phyloP scores from a whole-genome alignment of 441 rosid genomes.

The Erysimum cheiri region DNA sequence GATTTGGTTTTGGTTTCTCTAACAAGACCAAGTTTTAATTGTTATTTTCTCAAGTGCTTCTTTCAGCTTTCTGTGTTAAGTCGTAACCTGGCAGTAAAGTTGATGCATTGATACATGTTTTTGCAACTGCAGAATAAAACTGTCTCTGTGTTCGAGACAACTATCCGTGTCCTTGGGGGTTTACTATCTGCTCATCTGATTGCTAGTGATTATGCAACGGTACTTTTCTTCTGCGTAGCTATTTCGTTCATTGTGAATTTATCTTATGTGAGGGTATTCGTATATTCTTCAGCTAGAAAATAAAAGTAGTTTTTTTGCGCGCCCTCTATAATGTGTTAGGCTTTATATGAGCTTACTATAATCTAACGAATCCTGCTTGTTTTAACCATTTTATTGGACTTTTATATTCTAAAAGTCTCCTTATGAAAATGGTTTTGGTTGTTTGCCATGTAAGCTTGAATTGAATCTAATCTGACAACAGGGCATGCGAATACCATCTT shows the following conservation, averaged over 20 bases:
- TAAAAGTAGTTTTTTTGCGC: neutral
- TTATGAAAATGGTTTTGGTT: conserved; percentile 16
- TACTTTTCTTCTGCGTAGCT: conserved; percentile 41
- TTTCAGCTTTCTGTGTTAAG: too few relatives aligned
- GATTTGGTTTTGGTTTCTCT: conserved; percentile 38
- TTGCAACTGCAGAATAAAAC: conserved; percentile 87
- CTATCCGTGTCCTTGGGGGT: conserved; percentile 95
- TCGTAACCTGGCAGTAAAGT: neutral
- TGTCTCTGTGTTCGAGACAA: conserved; percentile 92
- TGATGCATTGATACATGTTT: conserved; percentile 24
- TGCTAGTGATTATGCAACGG: conserved; percentile 98
- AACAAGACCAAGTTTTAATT: neutral
- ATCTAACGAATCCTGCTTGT: neutral
- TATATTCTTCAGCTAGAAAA: conserved; percentile 13
- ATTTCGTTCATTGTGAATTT: conserved; percentile 24
- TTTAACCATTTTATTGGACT: neutral
- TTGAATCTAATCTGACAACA: conserved; percentile 49
- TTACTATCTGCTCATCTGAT: conserved; percentile 95
- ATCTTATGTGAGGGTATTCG: neutral
- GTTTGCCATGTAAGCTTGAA: conserved; percentile 6
- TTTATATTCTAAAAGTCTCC: neutral
- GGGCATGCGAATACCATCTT: conserved; percentile 92
- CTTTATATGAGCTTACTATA: too few relatives aligned
- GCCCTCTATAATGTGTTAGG: too few relatives aligned
- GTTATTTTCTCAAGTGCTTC: neutral